phyloP scores from a whole-genome alignment of 768 basidiomycete genomes.

The Suillus alpinus region DNA sequence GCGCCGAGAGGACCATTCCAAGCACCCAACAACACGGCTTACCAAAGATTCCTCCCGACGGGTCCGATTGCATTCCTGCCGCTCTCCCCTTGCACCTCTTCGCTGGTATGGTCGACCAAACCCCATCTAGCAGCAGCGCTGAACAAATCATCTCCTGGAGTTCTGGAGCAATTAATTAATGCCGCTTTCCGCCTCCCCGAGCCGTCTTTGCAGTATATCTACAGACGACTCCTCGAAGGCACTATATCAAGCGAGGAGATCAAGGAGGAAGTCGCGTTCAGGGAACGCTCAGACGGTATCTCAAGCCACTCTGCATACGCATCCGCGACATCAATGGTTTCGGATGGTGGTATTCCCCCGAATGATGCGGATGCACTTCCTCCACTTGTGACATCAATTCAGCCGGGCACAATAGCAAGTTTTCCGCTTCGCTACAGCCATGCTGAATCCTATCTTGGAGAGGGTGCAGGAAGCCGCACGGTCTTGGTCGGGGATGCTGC shows the following conservation, averaged over 20 bases:
- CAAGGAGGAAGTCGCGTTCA: conserved; percentile 62
- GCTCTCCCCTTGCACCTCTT: conserved; percentile 71
- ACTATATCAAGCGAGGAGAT: conserved; percentile 50
- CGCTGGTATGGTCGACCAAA: conserved; percentile 92
- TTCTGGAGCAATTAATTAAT: conserved; percentile 78
- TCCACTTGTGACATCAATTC: conserved; percentile 69
- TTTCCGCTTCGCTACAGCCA: conserved; percentile 90
- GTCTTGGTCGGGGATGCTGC: conserved; percentile 95
- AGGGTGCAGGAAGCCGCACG: conserved; percentile 62
- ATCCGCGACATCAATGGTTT: conserved; percentile 33
- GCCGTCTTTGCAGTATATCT: conserved; percentile 65
- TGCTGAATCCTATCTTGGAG: conserved; percentile 82
- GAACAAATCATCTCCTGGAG: conserved; percentile 57
- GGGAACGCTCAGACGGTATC: conserved; percentile 71
- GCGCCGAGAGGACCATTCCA: conserved; percentile 60
- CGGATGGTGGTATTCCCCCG: conserved; percentile 53
- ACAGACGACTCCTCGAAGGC: conserved; percentile 57
- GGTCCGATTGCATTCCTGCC: conserved; percentile 97
- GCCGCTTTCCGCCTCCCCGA: conserved; percentile 86
- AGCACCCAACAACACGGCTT: conserved; percentile 74
- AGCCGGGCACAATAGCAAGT: conserved; percentile 73
- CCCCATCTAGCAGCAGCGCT: conserved; percentile 74
- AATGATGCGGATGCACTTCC: conserved; percentile 64
- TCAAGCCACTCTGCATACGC: conserved; percentile 63
- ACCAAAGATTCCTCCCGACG: conserved; percentile 91